Conservation (phyloP, 1,284 basidiomycete genomes). For the Ganoderma sp. region DNA sequence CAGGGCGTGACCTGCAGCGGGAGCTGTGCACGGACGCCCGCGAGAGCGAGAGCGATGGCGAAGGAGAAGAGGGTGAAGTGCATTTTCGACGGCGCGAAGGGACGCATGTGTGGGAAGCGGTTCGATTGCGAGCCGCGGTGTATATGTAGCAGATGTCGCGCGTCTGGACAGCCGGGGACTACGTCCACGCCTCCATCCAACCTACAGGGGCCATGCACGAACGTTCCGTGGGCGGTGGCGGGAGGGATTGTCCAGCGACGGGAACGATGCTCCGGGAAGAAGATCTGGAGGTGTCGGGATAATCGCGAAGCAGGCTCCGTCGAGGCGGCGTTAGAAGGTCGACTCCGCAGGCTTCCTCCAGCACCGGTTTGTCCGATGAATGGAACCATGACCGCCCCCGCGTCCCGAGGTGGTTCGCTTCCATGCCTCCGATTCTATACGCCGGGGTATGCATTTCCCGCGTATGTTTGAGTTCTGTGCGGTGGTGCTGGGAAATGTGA, state of each 20-base stretch:
- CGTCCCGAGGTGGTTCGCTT: not conserved
- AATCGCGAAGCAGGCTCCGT: not conserved
- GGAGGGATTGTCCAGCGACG: not conserved
- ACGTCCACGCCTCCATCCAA: not conserved
- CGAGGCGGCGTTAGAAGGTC: not conserved
- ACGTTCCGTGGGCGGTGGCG: not conserved
- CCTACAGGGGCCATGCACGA: not conserved
- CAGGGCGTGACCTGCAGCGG: not conserved
- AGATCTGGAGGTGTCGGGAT: not conserved
- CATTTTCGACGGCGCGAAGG: not conserved
- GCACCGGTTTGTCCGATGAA: not conserved
- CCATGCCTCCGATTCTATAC: not conserved
- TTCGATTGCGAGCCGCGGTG: not conserved
- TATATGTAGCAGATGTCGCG: not conserved
- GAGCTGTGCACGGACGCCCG: constrained; percentile 1
- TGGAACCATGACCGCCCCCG: not conserved
- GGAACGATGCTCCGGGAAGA: no score
- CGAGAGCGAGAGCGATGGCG: not conserved
- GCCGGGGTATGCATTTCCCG: no score
- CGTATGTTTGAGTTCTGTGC: not conserved
- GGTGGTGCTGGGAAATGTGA: not conserved
- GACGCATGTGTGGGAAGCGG: not conserved
- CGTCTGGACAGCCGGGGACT: not conserved
- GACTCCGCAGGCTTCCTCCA: not conserved
- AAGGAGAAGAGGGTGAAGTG: not conserved